These are phyloP conservation scores for Tolypocladium ovalisporum DNA, from an alignment of 2,329 filamentous ascomycete species.

Conservation along the genomic window DNA sequence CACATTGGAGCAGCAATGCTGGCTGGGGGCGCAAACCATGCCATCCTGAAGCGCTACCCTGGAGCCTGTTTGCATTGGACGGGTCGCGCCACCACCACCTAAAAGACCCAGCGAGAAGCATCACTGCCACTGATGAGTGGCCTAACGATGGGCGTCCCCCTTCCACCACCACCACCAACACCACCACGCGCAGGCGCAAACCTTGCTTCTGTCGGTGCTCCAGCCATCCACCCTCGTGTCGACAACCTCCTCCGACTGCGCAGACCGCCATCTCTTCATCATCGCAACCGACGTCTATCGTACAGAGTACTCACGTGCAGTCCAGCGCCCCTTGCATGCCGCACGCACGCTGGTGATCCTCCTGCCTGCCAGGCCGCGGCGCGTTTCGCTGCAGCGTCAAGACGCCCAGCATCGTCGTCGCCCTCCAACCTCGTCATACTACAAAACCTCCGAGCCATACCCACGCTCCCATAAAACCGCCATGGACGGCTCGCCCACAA, in stretches of 20 bases:
- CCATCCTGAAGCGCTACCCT: background rate
- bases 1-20: background rate
- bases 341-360: background rate
- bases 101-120: background rate
- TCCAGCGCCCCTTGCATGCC: background rate
- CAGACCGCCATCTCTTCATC: background rate
- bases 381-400: background rate
- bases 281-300: background rate
- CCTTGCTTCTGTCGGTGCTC: background rate
- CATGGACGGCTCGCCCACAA: constrained; percentile 25
- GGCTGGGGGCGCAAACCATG: background rate
- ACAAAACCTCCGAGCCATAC: background rate
- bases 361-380: background rate
- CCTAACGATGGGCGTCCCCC: background rate
- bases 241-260: background rate
- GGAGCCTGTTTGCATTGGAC: background rate
- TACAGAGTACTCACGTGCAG: background rate
- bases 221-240: background rate
- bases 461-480: background rate
- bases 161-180: background rate
- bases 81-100: too few relatives aligned
- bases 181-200: background rate
- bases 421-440: background rate
- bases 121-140: background rate
- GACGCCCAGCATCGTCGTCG: background rate